Evolutionary conservation across 2,329 filamentous ascomycete genomes (phyloP), one percentile per base, ranked within the genome.

Genomic region (Zymoseptoria pseudotritici): DNA sequence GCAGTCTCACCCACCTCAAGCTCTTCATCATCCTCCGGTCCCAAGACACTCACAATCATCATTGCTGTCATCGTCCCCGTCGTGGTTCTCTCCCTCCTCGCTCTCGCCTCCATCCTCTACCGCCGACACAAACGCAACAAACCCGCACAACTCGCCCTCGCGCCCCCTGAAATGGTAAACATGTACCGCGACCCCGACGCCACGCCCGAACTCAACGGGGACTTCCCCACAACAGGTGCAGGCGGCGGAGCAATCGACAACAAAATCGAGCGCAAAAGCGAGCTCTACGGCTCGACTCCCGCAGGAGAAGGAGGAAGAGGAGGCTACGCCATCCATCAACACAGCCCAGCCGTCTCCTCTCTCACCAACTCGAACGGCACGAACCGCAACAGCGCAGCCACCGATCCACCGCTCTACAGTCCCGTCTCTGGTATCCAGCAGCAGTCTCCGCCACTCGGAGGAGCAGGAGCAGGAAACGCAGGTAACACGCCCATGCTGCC

Each of bases 181-280:
- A 63, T 63, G 61, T 63, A 63, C 55, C 26, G 53, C 3, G 55
- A 61, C 24, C 52, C 52, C n/a, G 22, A 63, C 20, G 21, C 56
- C 21, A 60, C 61, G 1, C 57, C 53, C 50, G 61, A 63, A 29
- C 54, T 61, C 29, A 59, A 61, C 57, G 50, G 52, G n/a, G 22
- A 24, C 29, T 24, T 29, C 10, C 55, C 58, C 13, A 51, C 53
- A 26, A 55, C 51, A 13, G 53, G 56, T 29, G 53, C 53, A 10
- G 53, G 46, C 20, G 53, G 53, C 4, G 53, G 53, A 10, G 49
- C 54, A 21, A 46, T 17, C 17, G 29, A n/a, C 19, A 26, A 46
- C 4, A 60, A 60, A 26, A 8, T 36, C 8, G 55, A 52, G 11
- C 55, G 49, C 20, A 56, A 29, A 36, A 57, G 58, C 26, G 58